Conservation (phyloP, 2,329 filamentous ascomycete species). For the Diaporthe eres region DNA sequence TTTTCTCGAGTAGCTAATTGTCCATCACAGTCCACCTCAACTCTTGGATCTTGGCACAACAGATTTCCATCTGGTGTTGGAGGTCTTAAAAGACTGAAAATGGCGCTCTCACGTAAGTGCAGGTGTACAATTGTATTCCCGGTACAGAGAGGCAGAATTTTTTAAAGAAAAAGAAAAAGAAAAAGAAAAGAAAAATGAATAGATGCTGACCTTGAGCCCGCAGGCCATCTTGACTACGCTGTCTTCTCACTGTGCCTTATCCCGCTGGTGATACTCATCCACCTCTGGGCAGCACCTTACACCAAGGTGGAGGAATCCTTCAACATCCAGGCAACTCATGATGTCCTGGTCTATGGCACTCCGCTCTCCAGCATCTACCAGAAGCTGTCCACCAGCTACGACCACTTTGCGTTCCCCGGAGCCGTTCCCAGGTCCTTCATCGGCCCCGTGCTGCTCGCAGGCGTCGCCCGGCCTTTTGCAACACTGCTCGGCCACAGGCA, state of each 20-base stretch:
- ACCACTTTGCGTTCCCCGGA: constrained; percentile 92
- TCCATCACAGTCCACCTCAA: not conserved
- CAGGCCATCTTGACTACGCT: constrained; percentile 55
- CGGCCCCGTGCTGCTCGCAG: constrained; percentile 83
- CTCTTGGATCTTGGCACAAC: not conserved
- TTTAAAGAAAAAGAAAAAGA: not conserved
- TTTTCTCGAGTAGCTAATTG: not conserved
- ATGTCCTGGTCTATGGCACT: constrained; percentile 86
- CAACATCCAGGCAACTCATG: constrained; percentile 94
- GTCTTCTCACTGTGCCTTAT: constrained; percentile 66
- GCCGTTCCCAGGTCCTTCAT: constrained; percentile 93
- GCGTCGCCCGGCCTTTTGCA: constrained; percentile 77
- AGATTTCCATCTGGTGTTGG: not conserved
- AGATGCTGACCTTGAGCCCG: constrained; percentile 35
- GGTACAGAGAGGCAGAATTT: not conserved
- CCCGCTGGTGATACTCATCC: constrained; percentile 74
- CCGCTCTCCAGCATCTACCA: constrained; percentile 69
- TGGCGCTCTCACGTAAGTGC: constrained; percentile 21
- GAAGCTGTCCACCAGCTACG: constrained; percentile 77
- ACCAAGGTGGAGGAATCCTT: constrained; percentile 99
- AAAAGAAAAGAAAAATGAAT: not conserved
- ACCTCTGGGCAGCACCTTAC: constrained; percentile 84
- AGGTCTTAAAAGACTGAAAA: not conserved
- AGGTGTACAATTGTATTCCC: not conserved
- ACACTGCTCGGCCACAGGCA: constrained; percentile 67